A percentile compares a stretch with the other conserved stretches of the same genome.
Conservation (phyloP, 228 moss, liverwort and hornwort genomes). For the Sphagnum fallax region DNA sequence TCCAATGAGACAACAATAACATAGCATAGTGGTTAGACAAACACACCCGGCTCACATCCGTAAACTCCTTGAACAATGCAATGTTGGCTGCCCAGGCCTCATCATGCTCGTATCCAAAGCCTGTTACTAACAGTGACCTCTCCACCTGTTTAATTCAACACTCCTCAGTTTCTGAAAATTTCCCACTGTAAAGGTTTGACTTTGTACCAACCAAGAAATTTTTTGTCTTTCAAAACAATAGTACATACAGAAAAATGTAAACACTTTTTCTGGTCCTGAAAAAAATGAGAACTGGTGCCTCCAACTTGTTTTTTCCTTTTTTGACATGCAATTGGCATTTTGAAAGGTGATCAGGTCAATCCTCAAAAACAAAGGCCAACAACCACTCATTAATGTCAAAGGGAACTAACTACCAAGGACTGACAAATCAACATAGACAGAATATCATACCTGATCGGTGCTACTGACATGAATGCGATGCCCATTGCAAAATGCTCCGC, state of each 20-base stretch:
- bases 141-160: conserved; percentile 43
- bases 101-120: conserved; percentile 92
- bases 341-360: too few species aligned
- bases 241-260: not conserved
- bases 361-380: too few species aligned
- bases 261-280: not conserved
- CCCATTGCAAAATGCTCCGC: conserved; percentile 94
- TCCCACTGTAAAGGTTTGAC: too few species aligned
- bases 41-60: conserved; percentile 78
- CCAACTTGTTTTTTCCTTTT: too few species aligned
- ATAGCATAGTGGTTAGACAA: too few species aligned
- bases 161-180: not conserved
- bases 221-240: not conserved
- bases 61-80: conserved; percentile 85
- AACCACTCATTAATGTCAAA: too few species aligned
- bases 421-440: too few species aligned
- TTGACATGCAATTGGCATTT: too few species aligned
- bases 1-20: too few species aligned
- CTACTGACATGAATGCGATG: conserved; percentile 76
- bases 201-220: too few species aligned
- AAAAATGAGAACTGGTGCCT: not conserved
- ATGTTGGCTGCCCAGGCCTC: conserved; percentile 81
- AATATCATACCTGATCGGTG: conserved; percentile 50
- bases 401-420: too few species aligned
- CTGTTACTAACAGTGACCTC: conserved; percentile 80